phyloP scores from a whole-genome alignment of 352 stramenopile species.

The Pythium biforme region DNA sequence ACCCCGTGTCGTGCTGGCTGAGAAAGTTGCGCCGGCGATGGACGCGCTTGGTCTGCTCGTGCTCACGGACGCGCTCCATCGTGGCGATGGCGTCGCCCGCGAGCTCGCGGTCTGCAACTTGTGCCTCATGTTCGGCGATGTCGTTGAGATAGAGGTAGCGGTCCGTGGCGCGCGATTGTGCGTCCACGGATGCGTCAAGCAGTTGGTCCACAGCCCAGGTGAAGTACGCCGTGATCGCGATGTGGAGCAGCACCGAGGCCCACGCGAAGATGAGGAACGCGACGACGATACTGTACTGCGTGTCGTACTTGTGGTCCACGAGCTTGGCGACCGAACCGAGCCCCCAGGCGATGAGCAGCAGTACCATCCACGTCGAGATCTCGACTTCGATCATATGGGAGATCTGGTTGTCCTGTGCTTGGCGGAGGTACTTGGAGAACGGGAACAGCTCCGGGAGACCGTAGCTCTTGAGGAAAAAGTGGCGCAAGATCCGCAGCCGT shows the following conservation, averaged over 20 bases:
- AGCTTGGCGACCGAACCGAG: slow-evolving; percentile 10
- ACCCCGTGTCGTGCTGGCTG: slow-evolving; percentile 26
- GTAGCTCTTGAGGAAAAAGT: slow-evolving; percentile 26
- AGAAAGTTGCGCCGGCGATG: slow-evolving; percentile 16
- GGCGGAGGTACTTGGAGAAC: slow-evolving; percentile 74
- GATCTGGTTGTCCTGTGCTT: slow-evolving; percentile 76
- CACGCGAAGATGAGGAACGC: slow-evolving; percentile 26
- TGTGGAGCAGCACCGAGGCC: slow-evolving; percentile 21
- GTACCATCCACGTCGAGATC: slow-evolving; percentile 48
- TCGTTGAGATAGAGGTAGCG: slow-evolving; percentile 24
- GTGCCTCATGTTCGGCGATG: slow-evolving; percentile 22
- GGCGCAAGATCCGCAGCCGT: slow-evolving; percentile 24
- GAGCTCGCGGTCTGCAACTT: slow-evolving; percentile 8
- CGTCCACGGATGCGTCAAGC: slow-evolving; percentile 15
- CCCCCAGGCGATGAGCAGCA: slow-evolving; percentile 23
- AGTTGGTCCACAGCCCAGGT: slow-evolving; percentile 28
- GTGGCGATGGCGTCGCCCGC: slow-evolving; percentile 22
- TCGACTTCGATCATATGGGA: slow-evolving; percentile 80
- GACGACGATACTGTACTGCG: slow-evolving; percentile 12
- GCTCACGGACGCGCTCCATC: slow-evolving; percentile 26
- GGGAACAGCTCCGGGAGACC: slow-evolving; percentile 33
- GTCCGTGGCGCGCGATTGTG: background rate
- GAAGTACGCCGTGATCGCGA: slow-evolving; percentile 23
- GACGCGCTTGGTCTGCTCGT: slow-evolving; percentile 12
- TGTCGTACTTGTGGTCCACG: slow-evolving; percentile 2